Conservation (phyloP, 139 green algal genomes). For the Penium margaritaceum region DNA sequence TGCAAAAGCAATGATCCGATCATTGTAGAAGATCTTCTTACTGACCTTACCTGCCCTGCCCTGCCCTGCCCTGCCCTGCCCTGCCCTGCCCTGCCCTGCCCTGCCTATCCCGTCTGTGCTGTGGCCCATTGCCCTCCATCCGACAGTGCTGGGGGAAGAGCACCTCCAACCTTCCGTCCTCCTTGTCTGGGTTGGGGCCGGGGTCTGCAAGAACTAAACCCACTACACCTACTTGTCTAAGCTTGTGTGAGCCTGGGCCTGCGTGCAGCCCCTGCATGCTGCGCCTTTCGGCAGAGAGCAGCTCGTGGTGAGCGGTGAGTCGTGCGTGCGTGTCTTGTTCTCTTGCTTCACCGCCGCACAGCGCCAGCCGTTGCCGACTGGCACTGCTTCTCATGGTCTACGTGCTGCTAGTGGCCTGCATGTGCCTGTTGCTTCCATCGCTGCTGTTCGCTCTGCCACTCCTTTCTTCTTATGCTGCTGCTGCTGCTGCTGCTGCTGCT, state of each 20-base stretch:
- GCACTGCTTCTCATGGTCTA: not conserved
- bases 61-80: no score
- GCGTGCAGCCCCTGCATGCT: not conserved
- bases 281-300: no score
- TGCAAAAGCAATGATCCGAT: no score
- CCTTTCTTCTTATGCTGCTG: slow-evolving; percentile 1
- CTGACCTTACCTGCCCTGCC: no score
- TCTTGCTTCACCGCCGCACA: not conserved
- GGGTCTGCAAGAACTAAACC: no score
- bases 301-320: not conserved
- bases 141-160: no score
- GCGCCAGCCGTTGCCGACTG: not conserved
- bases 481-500: slow-evolving; percentile 12
- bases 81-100: no score
- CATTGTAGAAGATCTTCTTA: no score
- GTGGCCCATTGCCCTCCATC: no score
- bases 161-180: no score
- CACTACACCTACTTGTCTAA: not conserved
- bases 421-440: slow-evolving; percentile 30
- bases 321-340: not conserved
- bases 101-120: no score
- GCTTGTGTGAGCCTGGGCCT: not conserved
- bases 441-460: not conserved
- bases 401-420: slow-evolving; percentile 18
- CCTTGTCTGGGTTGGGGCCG: no score